phyloP scores from a whole-genome alignment of 2,329 filamentous ascomycete genomes.

The Sporothrix sp. region DNA sequence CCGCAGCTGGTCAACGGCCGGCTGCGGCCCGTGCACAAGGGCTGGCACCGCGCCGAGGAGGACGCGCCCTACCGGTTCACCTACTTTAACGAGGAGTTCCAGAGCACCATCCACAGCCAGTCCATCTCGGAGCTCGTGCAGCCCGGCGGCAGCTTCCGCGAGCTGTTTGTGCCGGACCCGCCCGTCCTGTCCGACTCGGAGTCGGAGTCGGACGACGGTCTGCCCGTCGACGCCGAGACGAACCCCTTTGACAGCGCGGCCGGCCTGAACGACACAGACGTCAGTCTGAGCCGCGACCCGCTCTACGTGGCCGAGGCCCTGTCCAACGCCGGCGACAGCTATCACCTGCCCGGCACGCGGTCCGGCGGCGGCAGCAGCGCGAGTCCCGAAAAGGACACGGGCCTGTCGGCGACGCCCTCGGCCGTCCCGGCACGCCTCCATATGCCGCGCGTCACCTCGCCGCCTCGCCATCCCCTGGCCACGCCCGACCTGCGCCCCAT shows the following conservation, averaged over 20 bases:
- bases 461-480: background rate
- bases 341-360: background rate
- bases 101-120: constrained; percentile 91
- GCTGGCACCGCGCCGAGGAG: constrained; percentile 81
- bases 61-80: constrained; percentile 92
- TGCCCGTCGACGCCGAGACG: background rate
- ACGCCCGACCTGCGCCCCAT: background rate
- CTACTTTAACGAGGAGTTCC: constrained; percentile 96
- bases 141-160: constrained; percentile 70
- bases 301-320: background rate
- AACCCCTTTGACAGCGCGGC: background rate
- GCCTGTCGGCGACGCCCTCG: background rate
- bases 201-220: constrained; percentile 45
- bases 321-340: constrained; percentile 6
- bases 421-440: too few species aligned
- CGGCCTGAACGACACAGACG: constrained; percentile 1
- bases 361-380: constrained; percentile 6
- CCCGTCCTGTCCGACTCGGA: constrained; percentile 63
- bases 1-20: constrained; percentile 86
- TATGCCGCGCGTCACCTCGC: background rate
- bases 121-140: constrained; percentile 89
- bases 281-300: constrained; percentile 2
- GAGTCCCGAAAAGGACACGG: constrained; percentile 6
- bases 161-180: constrained; percentile 86
- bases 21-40: constrained; percentile 65